Evolutionary conservation across 805 yeast genomes (phyloP).

Genomic region (Suhomyces sp.): DNA sequence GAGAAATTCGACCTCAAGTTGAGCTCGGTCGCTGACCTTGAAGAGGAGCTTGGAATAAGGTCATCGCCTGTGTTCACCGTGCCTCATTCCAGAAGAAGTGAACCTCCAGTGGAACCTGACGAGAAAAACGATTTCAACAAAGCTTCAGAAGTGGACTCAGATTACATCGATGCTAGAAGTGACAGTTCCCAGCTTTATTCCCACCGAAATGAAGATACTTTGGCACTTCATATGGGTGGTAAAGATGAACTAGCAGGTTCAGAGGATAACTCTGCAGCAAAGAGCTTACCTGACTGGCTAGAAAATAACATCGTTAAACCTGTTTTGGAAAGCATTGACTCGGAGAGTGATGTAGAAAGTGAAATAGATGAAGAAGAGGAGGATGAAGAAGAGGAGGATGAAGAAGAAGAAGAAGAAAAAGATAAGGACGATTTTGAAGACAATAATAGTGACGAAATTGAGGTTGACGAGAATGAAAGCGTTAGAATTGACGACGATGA

Average conservation of each 20-base stretch:
- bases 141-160: not conserved
- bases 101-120: not conserved
- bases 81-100: not conserved
- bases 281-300: not conserved
- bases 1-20: slow-evolving; percentile 22
- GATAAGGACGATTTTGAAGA: not conserved
- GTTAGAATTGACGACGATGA: not conserved
- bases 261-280: not conserved
- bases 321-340: not conserved
- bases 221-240: not conserved
- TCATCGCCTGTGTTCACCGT: slow-evolving; percentile 3
- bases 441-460: not conserved
- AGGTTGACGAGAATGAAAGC: not conserved
- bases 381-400: not conserved
- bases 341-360: not conserved
- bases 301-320: not conserved
- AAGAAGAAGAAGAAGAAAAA: not conserved
- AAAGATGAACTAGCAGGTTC: not conserved
- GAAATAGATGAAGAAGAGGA: not conserved
- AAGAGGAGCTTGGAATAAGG: slow-evolving; percentile 11
- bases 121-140: not conserved
- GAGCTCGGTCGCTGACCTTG: slow-evolving; percentile 18
- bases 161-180: not conserved
- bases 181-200: not conserved
- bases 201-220: not conserved